A percentile compares a stretch with the other conserved stretches of the same genome.
phyloP scores from a whole-genome alignment of 768 basidiomycete species.

The Lactifluus pinguis region DNA sequence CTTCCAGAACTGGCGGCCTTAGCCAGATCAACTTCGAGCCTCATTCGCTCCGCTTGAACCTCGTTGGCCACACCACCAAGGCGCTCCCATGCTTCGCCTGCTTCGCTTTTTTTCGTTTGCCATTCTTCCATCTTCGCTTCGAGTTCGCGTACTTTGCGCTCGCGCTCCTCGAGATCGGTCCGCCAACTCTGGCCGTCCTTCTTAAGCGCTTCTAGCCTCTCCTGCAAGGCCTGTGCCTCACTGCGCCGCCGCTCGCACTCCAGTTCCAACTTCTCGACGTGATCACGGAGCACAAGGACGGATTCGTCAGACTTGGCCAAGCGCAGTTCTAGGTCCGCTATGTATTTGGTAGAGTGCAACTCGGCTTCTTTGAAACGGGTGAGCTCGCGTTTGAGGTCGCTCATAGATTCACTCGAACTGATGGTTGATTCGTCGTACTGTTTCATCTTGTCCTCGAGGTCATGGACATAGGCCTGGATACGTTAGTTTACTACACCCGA shows the following conservation, averaged over 20 bases:
- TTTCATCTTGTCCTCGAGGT: constrained; percentile 89
- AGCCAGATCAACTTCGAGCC: constrained; percentile 40
- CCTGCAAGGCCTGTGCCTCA: constrained; percentile 62
- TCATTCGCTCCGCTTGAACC: constrained; percentile 61
- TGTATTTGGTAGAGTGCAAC: constrained; percentile 63
- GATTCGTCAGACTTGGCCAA: constrained; percentile 74
- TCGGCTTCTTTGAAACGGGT: constrained; percentile 69
- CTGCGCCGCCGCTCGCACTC: constrained; percentile 68
- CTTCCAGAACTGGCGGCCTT: constrained; percentile 22
- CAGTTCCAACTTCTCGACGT: constrained; percentile 66
- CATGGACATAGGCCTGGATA: constrained; percentile 81
- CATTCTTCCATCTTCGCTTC: constrained; percentile 75
- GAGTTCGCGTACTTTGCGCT: constrained; percentile 63
- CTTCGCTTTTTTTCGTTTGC: constrained; percentile 61
- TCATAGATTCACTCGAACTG: constrained; percentile 67
- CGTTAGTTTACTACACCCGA: constrained; percentile 16
- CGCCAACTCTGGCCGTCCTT: constrained; percentile 77
- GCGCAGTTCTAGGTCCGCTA: constrained; percentile 77
- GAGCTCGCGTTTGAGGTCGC: constrained; percentile 80
- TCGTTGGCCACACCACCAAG: constrained; percentile 60
- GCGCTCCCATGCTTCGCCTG: constrained; percentile 54
- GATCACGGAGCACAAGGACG: constrained; percentile 53
- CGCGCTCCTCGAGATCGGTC: constrained; percentile 68
- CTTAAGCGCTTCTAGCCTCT: constrained; percentile 58
- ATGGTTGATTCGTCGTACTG: constrained; percentile 71